phyloP scores from a whole-genome alignment of 2,329 filamentous ascomycete genomes.

The Aspergillus amoenus region DNA sequence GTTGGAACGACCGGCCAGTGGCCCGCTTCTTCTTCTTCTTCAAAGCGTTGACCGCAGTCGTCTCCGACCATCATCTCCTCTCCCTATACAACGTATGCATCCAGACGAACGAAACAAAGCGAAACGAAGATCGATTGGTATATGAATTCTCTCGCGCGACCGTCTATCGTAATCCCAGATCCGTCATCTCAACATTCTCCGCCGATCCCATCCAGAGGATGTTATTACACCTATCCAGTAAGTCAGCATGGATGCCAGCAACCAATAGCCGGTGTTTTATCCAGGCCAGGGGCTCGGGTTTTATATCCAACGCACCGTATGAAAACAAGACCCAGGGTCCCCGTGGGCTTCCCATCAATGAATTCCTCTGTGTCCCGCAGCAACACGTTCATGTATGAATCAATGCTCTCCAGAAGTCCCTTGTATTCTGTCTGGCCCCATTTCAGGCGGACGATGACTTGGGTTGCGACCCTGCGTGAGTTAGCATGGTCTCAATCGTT shows the following conservation, averaged over 20 bases:
- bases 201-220: slow-evolving; percentile 82
- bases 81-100: slow-evolving; percentile 6
- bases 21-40: background rate
- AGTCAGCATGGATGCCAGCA: background rate
- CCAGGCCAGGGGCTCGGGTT: background rate
- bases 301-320: slow-evolving; percentile 64
- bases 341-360: slow-evolving; percentile 81
- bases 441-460: slow-evolving; percentile 89
- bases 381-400: slow-evolving; percentile 99
- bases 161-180: slow-evolving; percentile 36
- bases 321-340: slow-evolving; percentile 82
- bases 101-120: slow-evolving; percentile 6
- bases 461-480: slow-evolving; percentile 71
- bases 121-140: slow-evolving; percentile 9
- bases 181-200: slow-evolving; percentile 51
- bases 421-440: slow-evolving; percentile 99
- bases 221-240: slow-evolving; percentile 76
- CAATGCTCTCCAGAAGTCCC: slow-evolving; percentile 85
- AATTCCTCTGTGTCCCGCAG: slow-evolving; percentile 88
- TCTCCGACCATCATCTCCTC: background rate
- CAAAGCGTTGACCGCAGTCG: slow-evolving; percentile 6
- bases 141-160: slow-evolving; percentile 14
- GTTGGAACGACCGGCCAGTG: too few species aligned
- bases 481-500: slow-evolving; percentile 7
- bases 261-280: background rate